Percentiles rank a stretch among this genome's conserved stretches.
These are phyloP conservation scores for Fusarium cyanostomum DNA, from an alignment of 2,329 filamentous ascomycete genomes.

Conservation along the genomic window DNA sequence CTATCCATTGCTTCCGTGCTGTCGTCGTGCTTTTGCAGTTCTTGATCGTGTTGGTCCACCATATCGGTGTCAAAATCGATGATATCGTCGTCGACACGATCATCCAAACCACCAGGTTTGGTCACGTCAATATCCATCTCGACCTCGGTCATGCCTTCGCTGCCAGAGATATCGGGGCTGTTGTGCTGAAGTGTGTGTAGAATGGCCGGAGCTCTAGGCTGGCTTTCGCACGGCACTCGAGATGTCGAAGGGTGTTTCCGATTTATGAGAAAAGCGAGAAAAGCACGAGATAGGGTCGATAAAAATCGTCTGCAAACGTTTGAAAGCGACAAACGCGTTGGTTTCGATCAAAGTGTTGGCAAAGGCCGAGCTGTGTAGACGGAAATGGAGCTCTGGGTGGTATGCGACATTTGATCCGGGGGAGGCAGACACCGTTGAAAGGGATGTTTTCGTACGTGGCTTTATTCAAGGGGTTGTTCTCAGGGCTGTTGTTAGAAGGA, in stretches of 20 bases:
- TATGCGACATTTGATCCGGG: conserved; percentile 42
- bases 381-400: conserved; percentile 22
- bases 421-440: not conserved
- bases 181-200: not conserved
- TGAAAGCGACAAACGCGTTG: conserved; percentile 14
- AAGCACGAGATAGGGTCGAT: not conserved
- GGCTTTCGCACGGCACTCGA: not conserved
- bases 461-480: not conserved
- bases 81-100: conserved; percentile 47
- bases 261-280: not conserved
- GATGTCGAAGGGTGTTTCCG: not conserved
- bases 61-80: conserved; percentile 53
- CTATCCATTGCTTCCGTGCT: conserved; percentile 19
- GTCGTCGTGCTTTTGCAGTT: conserved; percentile 8
- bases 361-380: conserved; percentile 16
- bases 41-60: conserved; percentile 34
- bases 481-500: not conserved
- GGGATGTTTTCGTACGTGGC: not conserved
- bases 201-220: not conserved
- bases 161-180: not conserved
- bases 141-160: conserved; percentile 41
- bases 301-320: not conserved
- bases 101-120: conserved; percentile 38
- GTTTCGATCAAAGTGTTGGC: conserved; percentile 30
- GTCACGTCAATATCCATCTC: conserved; percentile 48